Evolutionary conservation across 1,284 basidiomycete species (phyloP).

Genomic region (Ustilago shanxiensis): DNA sequence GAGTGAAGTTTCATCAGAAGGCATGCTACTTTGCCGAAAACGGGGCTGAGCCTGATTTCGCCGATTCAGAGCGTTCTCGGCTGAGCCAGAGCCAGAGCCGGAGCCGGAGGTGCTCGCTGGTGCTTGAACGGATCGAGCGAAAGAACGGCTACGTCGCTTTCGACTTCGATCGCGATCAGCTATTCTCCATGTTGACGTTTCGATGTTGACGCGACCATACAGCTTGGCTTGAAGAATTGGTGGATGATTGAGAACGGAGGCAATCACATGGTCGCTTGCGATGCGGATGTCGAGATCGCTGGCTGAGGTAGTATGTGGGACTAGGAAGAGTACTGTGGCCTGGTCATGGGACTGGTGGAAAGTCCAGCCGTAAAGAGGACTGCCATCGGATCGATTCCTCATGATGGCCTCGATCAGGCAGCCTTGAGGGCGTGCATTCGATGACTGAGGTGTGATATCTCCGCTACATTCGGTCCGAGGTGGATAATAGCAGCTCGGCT

Average conservation of each 20-base stretch:
- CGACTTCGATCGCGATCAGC: conserved; percentile 44
- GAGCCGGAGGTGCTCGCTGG: conserved; percentile 24
- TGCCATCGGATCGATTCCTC: conserved; percentile 14
- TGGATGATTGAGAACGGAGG: conserved; percentile 43
- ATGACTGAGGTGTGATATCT: not conserved
- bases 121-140: conserved; percentile 21
- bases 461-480: not conserved
- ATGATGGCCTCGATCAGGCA: conserved; percentile 6
- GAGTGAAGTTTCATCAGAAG: conserved; percentile 18
- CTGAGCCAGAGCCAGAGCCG: conserved; percentile 27
- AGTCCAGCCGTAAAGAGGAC: conserved; percentile 54
- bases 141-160: conserved; percentile 39
- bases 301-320: conserved; percentile 38
- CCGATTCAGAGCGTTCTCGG: conserved; percentile 1
- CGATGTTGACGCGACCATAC: conserved; percentile 53
- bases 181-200: conserved; percentile 59
- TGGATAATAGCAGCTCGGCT: not conserved
- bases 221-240: conserved; percentile 59
- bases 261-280: conserved; percentile 47
- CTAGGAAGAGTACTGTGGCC: conserved; percentile 62
- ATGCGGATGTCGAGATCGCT: conserved; percentile 54
- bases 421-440: not conserved
- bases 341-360: conserved; percentile 62
- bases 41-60: not conserved
- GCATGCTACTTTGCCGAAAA: not conserved